Evolutionary conservation across 225 moss, liverwort and hornwort species (phyloP), one percentile per base, ranked within the genome.

Genomic region (Straminergon stramineum): DNA sequence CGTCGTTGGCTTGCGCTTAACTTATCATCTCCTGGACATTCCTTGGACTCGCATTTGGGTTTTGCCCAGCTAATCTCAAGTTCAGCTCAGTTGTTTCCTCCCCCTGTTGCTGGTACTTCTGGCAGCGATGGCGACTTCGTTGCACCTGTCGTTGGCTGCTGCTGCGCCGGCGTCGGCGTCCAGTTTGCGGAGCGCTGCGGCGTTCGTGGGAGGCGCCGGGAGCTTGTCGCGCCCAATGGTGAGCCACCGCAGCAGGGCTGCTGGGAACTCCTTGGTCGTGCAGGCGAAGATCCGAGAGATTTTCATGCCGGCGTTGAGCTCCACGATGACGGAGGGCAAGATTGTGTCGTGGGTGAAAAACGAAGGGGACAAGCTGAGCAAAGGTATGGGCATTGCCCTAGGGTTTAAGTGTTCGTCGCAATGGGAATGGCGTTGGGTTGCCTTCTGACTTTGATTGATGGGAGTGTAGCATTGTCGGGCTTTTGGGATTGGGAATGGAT

Each of bases 271-370:
- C 45, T 80, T 93, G 20, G 86, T 95, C 2, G 95, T 97, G 76
- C 92, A 97, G 57, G 95, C 96, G 43, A 99, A 99, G 95, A 96
- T 99, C 93, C 99, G 99, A 20, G 99, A 99, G 93, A 99, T 99
- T 89, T 99, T 97, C 94, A 99, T 99, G 99, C 99, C 99, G 39
- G 99, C 99, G 23, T 88, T 99, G 88, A 99, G 99, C 91, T 97
- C 97, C 56, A 99, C 99, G 24, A 99, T 99, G 99, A 97, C 99
- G 68, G 99, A 99, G 92, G 99, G 99, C 30, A 99, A 99, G 95
- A 99, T 99, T 85, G 99, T 99, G 41, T 97, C 99, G 32, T 99
- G 99, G 99, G 96, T 97, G n/a, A 99, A 99, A 89, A 93, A 87
- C 39, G 99, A 99, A 90, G 99, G 99, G 24, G 99, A 99, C 80